Evolutionary conservation across 371 early-diverging fungal species (phyloP).

Genomic region (Rozella allomycis): DNA sequence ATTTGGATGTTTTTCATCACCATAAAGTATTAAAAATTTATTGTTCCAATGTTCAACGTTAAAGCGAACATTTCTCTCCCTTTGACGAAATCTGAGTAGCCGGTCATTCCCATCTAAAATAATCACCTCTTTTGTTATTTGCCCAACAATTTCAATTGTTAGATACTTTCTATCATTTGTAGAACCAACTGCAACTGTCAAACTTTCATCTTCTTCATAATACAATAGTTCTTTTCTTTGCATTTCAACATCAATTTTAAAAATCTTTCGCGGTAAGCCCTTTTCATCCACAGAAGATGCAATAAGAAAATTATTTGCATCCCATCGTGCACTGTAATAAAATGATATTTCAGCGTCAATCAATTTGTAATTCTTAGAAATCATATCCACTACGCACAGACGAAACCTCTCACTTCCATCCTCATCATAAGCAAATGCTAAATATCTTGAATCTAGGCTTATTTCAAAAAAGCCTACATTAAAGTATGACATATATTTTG

Average conservation of each 20-base stretch:
- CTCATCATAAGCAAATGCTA: no score
- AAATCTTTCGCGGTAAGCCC: slow-evolving; percentile 15
- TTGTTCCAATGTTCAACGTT: slow-evolving; percentile 18
- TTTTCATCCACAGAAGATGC: slow-evolving; percentile 16
- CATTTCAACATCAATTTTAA: slow-evolving; percentile 5
- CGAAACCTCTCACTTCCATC: no score
- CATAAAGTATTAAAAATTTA: slow-evolving; percentile 17
- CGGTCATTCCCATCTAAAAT: slow-evolving; percentile 1
- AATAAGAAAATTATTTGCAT: slow-evolving; percentile 10
- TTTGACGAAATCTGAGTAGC: slow-evolving; percentile 1
- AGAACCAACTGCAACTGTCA: slow-evolving; percentile 8
- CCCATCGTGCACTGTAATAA: slow-evolving; percentile 23
- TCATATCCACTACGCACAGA: no score
- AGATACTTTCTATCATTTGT: slow-evolving; percentile 2
- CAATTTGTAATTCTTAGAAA: no score
- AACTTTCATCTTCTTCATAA: slow-evolving; percentile 13
- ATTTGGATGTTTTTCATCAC: slow-evolving; percentile 9
- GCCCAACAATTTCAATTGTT: slow-evolving; percentile 4
- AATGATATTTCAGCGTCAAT: no score
- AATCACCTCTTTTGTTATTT: slow-evolving; percentile 3
- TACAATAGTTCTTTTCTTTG: slow-evolving; percentile 13
- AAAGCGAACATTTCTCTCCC: slow-evolving; percentile 7
- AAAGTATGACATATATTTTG: no score
- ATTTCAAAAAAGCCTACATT: no score
- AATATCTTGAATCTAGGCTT: no score